phyloP scores from a whole-genome alignment of 331 rosid genomes.

The Telfairia occidentalis region DNA sequence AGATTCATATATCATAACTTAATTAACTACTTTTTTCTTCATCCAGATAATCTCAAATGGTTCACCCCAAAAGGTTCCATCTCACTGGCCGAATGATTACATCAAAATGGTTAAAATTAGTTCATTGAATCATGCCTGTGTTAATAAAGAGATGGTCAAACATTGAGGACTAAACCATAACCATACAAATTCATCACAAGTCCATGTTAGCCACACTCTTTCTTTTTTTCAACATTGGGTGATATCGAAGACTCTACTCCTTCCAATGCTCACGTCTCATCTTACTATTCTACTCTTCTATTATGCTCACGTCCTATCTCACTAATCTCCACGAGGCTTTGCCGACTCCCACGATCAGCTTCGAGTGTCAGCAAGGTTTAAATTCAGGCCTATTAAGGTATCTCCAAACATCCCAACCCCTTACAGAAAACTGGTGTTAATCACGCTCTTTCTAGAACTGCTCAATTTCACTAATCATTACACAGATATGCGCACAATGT shows the following conservation, averaged over 20 bases:
- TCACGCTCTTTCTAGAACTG: not conserved
- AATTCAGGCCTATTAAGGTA: not conserved
- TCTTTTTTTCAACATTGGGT: not conserved
- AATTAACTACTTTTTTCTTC: not conserved
- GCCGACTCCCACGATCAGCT: not conserved
- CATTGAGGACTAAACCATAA: not conserved
- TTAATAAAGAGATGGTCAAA: conserved; percentile 2
- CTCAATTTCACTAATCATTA: not conserved
- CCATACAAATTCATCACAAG: not conserved
- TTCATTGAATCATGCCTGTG: not conserved
- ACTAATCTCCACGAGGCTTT: not conserved
- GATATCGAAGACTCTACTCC: not conserved
- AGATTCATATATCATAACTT: not conserved
- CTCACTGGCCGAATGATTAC: not conserved
- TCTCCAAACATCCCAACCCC: not conserved
- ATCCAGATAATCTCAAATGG: not conserved
- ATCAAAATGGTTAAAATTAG: not conserved
- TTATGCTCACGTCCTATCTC: not conserved
- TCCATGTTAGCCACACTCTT: not conserved
- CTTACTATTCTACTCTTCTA: not conserved
- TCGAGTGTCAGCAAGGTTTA: not conserved
- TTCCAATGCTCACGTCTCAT: not conserved
- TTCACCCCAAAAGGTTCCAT: not conserved
- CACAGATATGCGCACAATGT: not conserved
- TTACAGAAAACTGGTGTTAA: not conserved